Conservation (phyloP, 2,329 filamentous ascomycete species). For the Berkeleyomyces rouxiae region DNA sequence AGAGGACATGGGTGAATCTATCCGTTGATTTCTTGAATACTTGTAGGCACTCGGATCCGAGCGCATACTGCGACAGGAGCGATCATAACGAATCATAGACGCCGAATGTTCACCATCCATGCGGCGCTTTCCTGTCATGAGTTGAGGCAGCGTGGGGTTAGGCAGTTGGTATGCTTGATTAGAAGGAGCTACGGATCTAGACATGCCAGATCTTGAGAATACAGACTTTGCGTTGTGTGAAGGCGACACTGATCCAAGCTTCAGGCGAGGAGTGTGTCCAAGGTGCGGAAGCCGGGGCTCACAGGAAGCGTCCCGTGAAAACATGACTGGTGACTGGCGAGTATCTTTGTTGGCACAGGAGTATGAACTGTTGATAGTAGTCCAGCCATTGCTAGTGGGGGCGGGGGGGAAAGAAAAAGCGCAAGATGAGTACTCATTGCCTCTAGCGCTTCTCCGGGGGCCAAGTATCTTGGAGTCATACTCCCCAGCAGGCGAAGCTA, state of each 20-base stretch:
- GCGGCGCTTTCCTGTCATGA: constrained; percentile 2
- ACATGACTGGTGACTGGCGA: constrained; percentile 3
- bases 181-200: background rate
- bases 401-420: background rate
- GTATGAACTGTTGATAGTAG: background rate
- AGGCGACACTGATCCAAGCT: constrained; percentile 3
- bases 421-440: background rate
- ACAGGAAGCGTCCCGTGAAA: constrained; percentile 9
- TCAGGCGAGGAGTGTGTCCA: background rate
- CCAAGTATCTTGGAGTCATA: background rate
- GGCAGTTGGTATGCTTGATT: background rate
- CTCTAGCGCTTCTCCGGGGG: background rate
- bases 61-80: background rate
- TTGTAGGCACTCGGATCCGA: constrained; percentile 4
- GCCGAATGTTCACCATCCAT: constrained; percentile 8
- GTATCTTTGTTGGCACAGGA: background rate
- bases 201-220: background rate
- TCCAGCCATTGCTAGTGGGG: constrained; percentile 7
- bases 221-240: background rate
- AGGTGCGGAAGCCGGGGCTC: background rate
- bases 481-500: background rate
- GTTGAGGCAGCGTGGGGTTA: background rate
- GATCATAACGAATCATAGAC: constrained; percentile 4
- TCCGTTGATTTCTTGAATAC: background rate
- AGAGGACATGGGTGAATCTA: background rate